Conservation (phyloP, 2,329 filamentous ascomycete species). For the Pseudogymnoascus sp. region DNA sequence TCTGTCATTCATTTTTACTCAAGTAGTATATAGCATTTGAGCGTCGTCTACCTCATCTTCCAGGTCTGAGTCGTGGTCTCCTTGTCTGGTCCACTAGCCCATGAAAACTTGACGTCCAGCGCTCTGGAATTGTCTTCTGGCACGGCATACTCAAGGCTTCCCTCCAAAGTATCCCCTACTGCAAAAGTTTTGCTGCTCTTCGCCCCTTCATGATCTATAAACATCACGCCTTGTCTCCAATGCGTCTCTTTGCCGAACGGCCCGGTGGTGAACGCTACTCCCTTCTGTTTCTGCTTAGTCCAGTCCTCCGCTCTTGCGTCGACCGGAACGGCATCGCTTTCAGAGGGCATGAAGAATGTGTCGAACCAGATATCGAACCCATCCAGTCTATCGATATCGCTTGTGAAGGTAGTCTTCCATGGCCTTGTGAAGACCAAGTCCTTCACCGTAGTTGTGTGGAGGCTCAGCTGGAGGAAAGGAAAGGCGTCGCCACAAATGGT, state of each 20-base stretch:
- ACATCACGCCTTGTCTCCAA: constrained; percentile 78
- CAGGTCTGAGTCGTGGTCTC: constrained; percentile 25
- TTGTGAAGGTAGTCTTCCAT: constrained; percentile 57
- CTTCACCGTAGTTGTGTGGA: constrained; percentile 64
- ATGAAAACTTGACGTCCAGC: constrained; percentile 58
- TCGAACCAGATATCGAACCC: constrained; percentile 93
- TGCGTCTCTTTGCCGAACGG: constrained; percentile 73
- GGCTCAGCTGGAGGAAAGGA: constrained; percentile 68
- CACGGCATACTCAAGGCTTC: constrained; percentile 65
- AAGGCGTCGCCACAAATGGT: constrained; percentile 54
- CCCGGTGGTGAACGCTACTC: constrained; percentile 83
- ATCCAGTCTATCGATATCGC: constrained; percentile 65
- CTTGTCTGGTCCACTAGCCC: constrained; percentile 36
- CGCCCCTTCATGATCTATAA: constrained; percentile 53
- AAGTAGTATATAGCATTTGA: neutral
- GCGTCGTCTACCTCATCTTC: constrained; percentile 30
- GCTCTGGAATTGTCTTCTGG: constrained; percentile 64
- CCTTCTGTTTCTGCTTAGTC: constrained; percentile 48
- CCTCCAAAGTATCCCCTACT: constrained; percentile 51
- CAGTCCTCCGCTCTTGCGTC: constrained; percentile 57
- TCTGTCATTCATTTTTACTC: neutral
- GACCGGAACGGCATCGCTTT: constrained; percentile 41
- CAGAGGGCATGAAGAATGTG: constrained; percentile 72
- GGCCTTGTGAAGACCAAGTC: constrained; percentile 70
- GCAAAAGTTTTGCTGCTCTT: constrained; percentile 42